Percentiles rank a stretch among this genome's conserved stretches.
Conservation (phyloP, 345 rosid genomes). For the Theobroma cacao region DNA sequence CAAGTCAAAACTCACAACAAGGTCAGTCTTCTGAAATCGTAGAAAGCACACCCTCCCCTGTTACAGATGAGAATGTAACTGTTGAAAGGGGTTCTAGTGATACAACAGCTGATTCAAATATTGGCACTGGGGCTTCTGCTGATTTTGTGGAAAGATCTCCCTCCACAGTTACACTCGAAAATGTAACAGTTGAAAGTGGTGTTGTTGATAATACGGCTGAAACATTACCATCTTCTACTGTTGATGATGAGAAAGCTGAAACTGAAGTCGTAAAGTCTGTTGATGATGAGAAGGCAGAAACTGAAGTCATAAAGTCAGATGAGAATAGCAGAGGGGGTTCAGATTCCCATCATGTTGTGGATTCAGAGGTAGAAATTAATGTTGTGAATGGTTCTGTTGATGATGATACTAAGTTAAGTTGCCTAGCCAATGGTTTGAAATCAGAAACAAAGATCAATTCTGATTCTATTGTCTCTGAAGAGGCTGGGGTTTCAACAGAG, state of each 20-base stretch:
- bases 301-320: slow-evolving; percentile 15
- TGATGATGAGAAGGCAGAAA: background rate
- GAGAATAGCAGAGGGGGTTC: background rate
- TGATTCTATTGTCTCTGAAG: background rate
- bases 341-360: slow-evolving; percentile 11
- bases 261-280: slow-evolving; percentile 12
- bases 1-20: slow-evolving; percentile 29
- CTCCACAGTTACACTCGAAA: background rate
- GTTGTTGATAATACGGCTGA: slow-evolving; percentile 10
- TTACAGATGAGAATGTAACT: slow-evolving; percentile 17
- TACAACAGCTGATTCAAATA: background rate
- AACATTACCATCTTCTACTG: background rate
- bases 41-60: slow-evolving; percentile 23
- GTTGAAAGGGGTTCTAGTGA: slow-evolving; percentile 11
- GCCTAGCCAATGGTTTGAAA: background rate
- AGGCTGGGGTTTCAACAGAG: background rate
- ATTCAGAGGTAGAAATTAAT: slow-evolving; percentile 8
- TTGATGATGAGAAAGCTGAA: slow-evolving; percentile 8
- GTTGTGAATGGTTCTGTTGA: slow-evolving; percentile 25
- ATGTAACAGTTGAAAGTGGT: slow-evolving; percentile 8
- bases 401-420: slow-evolving; percentile 19
- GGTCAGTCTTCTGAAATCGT: slow-evolving; percentile 22
- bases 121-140: background rate
- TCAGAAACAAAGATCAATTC: background rate
- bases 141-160: background rate